Percentiles rank a stretch among this genome's conserved stretches.
phyloP scores from a whole-genome alignment of 345 rosid species.

The Syzygium aromaticum region DNA sequence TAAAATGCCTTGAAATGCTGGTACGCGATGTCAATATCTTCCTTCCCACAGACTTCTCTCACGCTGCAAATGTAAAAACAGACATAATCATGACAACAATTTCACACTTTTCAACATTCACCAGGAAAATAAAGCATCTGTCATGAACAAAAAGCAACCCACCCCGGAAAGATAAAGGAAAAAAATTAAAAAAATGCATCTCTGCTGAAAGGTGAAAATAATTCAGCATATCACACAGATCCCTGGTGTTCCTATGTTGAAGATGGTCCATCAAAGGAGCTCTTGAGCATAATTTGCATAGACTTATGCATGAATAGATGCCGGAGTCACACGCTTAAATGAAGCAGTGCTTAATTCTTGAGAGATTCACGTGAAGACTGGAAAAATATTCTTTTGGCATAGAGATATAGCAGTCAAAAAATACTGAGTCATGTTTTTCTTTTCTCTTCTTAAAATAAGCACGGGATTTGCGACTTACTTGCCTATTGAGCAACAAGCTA shows the following conservation, averaged over 20 bases:
- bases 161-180: not conserved
- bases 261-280: not conserved
- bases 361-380: no score
- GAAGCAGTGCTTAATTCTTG: not conserved
- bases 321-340: not conserved
- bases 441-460: not conserved
- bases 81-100: not conserved
- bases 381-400: not conserved
- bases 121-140: not conserved
- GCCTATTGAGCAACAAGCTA: rapidly evolving
- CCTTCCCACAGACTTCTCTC: conserved; percentile 81
- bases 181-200: not conserved
- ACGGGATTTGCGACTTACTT: not conserved
- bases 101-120: not conserved
- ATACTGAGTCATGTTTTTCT: rapidly evolving
- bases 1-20: conserved; percentile 89
- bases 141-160: not conserved
- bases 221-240: not conserved
- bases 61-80: conserved; percentile 14
- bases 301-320: not conserved
- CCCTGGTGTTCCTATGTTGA: not conserved
- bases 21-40: conserved; percentile 78
- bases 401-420: not conserved
- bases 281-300: not conserved
- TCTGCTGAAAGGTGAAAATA: not conserved